phyloP scores from a whole-genome alignment of 495 filamentous ascomycete genomes.

The Lepraria neglecta region DNA sequence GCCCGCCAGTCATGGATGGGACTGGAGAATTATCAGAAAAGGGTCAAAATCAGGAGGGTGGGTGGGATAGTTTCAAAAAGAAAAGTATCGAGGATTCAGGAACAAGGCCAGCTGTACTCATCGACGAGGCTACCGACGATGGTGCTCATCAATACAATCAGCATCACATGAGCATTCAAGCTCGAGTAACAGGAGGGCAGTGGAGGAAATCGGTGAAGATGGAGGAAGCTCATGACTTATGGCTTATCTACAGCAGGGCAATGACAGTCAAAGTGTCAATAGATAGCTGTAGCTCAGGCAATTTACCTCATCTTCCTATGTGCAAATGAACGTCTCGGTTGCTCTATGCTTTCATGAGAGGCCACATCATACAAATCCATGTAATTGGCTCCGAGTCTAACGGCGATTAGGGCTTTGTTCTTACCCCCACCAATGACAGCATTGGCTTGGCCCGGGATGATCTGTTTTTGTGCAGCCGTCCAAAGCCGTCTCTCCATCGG shows the following conservation, averaged over 20 bases:
- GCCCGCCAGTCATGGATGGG: conserved; percentile 2
- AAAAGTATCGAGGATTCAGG: not conserved
- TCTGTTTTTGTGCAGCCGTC: too few species aligned
- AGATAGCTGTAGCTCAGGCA: not conserved
- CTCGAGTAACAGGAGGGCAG: not conserved
- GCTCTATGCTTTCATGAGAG: not conserved
- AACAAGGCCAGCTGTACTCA: not conserved
- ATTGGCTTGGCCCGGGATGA: not conserved
- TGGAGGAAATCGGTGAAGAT: not conserved
- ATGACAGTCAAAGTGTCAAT: not conserved
- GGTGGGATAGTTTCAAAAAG: not conserved
- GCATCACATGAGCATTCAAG: not conserved
- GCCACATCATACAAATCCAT: not conserved
- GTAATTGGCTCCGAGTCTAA: not conserved
- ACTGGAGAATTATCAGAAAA: not conserved
- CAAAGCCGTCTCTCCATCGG: too few species aligned
- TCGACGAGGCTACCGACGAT: not conserved
- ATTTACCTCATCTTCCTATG: not conserved
- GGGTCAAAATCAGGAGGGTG: conserved; percentile 8
- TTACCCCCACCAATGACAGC: not conserved
- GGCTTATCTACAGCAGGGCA: not conserved
- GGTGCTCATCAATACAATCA: not conserved
- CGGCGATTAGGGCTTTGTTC: not conserved
- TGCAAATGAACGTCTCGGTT: too few species aligned
- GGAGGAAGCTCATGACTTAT: not conserved